A percentile compares a stretch with the other conserved stretches of the same genome.
These are phyloP conservation scores for Parachaetomium inaequale DNA, from an alignment of 495 filamentous ascomycete genomes.

Conservation along the genomic window DNA sequence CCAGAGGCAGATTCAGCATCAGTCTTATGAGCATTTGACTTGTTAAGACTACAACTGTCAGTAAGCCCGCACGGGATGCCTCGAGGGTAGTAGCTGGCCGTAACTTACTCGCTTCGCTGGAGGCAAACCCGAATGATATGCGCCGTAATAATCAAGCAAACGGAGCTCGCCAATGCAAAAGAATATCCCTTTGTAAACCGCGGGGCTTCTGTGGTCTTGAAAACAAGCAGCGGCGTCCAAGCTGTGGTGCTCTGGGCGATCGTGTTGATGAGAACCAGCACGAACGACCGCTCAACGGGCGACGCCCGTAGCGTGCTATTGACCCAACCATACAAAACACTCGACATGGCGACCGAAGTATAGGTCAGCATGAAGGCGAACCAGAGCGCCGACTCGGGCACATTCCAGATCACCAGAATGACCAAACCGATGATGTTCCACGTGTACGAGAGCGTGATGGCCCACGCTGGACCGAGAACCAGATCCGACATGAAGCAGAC, in stretches of 20 bases:
- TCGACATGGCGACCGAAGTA: conserved; percentile 31
- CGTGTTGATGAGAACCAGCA: conserved; percentile 30
- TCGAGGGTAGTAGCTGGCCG: too few relatives aligned
- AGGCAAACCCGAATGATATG: conserved; percentile 35
- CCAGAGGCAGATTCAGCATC: too few relatives aligned
- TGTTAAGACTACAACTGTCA: too few relatives aligned
- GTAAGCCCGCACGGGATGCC: too few relatives aligned
- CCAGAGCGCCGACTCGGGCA: conserved; percentile 46
- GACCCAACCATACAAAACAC: conserved; percentile 37
- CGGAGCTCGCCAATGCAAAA: conserved; percentile 45
- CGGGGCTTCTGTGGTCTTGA: conserved; percentile 33
- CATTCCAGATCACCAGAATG: conserved; percentile 41
- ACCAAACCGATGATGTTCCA: conserved; percentile 34
- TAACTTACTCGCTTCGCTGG: conserved; percentile 28
- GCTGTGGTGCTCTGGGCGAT: conserved; percentile 35
- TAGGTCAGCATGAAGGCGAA: conserved; percentile 44
- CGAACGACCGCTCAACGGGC: conserved; percentile 33
- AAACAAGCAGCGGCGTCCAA: conserved; percentile 44
- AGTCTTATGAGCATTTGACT: too few relatives aligned
- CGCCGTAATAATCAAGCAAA: conserved; percentile 41
- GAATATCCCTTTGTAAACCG: conserved; percentile 49
- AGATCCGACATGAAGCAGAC: conserved; percentile 47
- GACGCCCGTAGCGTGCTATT: conserved; percentile 30
- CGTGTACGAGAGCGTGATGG: conserved; percentile 32
- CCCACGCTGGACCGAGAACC: conserved; percentile 35